Evolutionary conservation across 148 eudicot genomes (phyloP).

Genomic region (Rhododendron ferrugineum): DNA sequence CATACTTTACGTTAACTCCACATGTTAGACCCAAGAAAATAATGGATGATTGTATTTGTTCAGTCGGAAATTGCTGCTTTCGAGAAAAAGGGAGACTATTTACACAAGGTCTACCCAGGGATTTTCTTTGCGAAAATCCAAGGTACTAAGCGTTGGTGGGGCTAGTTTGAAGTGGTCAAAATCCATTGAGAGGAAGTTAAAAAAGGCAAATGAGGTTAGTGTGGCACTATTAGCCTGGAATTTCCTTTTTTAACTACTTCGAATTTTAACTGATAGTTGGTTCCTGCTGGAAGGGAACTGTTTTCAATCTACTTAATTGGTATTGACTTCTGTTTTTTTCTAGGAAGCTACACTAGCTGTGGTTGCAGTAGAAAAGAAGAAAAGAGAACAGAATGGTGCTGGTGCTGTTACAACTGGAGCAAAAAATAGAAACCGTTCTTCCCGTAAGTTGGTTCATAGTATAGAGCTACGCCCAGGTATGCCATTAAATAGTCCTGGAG

Average conservation of each 20-base stretch:
- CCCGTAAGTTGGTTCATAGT: conserved; percentile 50
- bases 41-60: conserved; percentile 18
- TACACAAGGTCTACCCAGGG: conserved; percentile 81
- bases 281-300: neutral
- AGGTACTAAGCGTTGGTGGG: conserved; percentile 82
- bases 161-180: conserved; percentile 93
- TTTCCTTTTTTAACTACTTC: neutral
- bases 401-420: conserved; percentile 30
- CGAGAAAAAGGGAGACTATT: conserved; percentile 66
- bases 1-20: neutral
- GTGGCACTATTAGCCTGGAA: conserved; percentile 1
- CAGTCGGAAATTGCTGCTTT: conserved; percentile 66
- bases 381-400: conserved; percentile 33
- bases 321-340: neutral
- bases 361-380: conserved; percentile 47
- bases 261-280: neutral
- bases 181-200: conserved; percentile 71
- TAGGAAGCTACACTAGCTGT: conserved; percentile 80
- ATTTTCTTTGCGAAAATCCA: conserved; percentile 78
- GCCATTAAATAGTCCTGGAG: conserved; percentile 40
- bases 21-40: conserved; percentile 19
- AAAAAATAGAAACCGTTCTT: conserved; percentile 36
- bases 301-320: conserved; percentile 2
- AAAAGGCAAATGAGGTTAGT: conserved; percentile 78
- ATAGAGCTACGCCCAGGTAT: conserved; percentile 48